phyloP scores from a whole-genome alignment of 2,329 filamentous ascomycete species.

The Ophiostoma quercus region DNA sequence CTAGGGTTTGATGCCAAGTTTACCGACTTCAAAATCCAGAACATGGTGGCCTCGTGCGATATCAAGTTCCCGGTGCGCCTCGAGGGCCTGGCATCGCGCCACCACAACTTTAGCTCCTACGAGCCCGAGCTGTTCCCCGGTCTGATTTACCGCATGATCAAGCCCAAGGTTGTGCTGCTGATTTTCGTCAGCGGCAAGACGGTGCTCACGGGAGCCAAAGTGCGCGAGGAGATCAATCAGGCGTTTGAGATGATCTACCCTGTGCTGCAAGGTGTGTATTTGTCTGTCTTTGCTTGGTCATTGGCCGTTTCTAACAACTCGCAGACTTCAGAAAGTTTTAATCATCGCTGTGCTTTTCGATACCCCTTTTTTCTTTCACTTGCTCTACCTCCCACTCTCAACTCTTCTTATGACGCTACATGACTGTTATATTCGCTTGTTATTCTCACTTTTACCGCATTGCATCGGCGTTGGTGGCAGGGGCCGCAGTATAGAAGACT shows the following conservation, averaged over 20 bases:
- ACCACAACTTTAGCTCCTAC: conserved; percentile 99
- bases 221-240: conserved; percentile 96
- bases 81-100: conserved; percentile 89
- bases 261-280: conserved; percentile 67
- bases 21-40: conserved; percentile 99
- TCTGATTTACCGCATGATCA: conserved; percentile 99
- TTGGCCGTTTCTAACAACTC: conserved; percentile 21
- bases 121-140: conserved; percentile 98
- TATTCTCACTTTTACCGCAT: not conserved
- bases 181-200: conserved; percentile 99
- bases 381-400: too few species aligned
- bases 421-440: not conserved
- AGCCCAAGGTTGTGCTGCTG: conserved; percentile 95
- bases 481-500: not conserved
- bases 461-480: conserved; percentile 10
- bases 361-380: not conserved
- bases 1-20: conserved; percentile 99
- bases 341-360: conserved; percentile 17
- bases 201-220: conserved; percentile 93
- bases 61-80: conserved; percentile 99
- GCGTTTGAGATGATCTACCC: conserved; percentile 97
- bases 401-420: not conserved
- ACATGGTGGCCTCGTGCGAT: conserved; percentile 97
- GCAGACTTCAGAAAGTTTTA: conserved; percentile 56
- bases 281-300: conserved; percentile 3